These are phyloP conservation scores for Lecanoromycetidae sp. DNA, from an alignment of 2,329 filamentous ascomycete genomes.

Conservation along the genomic window DNA sequence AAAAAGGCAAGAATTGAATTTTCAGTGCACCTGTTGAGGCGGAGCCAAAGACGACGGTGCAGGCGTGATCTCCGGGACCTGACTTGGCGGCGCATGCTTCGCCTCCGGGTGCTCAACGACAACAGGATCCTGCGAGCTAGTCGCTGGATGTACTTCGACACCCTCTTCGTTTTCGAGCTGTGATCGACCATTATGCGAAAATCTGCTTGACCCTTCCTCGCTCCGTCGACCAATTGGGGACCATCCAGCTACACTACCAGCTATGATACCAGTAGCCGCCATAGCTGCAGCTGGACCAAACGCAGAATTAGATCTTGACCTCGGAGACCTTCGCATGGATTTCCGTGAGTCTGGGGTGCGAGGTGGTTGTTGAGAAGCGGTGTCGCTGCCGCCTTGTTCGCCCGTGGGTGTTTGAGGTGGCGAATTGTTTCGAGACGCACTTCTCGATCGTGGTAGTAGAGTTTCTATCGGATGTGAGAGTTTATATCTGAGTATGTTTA, in stretches of 20 bases:
- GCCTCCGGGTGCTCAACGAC: constrained; percentile 25
- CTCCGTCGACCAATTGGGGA: constrained; percentile 42
- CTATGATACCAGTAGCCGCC: constrained; percentile 46
- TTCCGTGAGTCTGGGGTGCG: constrained; percentile 43
- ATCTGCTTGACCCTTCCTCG: constrained; percentile 26
- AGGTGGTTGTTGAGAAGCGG: constrained; percentile 22
- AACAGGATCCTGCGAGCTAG: constrained; percentile 36
- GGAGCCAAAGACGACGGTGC: constrained; percentile 4
- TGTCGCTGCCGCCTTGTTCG: constrained; percentile 27
- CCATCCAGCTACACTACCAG: constrained; percentile 54
- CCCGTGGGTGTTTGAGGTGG: constrained; percentile 45
- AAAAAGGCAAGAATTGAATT: neutral
- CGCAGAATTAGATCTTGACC: constrained; percentile 47
- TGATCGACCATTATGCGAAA: constrained; percentile 24
- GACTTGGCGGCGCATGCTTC: constrained; percentile 33
- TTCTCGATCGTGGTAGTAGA: constrained; percentile 27
- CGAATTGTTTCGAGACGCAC: constrained; percentile 31
- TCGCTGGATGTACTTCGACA: constrained; percentile 37
- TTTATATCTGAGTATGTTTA: constrained; percentile 48
- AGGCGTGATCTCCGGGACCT: constrained; percentile 20
- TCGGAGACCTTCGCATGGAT: constrained; percentile 36
- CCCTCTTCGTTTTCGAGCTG: constrained; percentile 32
- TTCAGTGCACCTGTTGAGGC: constrained; percentile 3
- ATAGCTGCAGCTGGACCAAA: constrained; percentile 52
- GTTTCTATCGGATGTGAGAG: constrained; percentile 47